These are phyloP conservation scores for Pseudogymnoascus sp. DNA, from an alignment of 2,329 filamentous ascomycete species.

Conservation along the genomic window DNA sequence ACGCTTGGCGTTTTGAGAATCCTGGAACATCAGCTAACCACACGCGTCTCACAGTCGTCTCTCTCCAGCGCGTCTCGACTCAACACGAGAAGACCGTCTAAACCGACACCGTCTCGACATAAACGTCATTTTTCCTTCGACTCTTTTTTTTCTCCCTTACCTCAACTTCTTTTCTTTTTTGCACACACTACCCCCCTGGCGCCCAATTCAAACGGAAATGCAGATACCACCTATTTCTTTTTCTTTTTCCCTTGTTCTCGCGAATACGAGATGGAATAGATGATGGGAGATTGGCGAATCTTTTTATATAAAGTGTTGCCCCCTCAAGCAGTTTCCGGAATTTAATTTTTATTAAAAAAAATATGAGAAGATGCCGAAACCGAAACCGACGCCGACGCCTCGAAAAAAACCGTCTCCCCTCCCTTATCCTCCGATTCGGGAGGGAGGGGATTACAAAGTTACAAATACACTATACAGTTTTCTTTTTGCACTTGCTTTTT, in stretches of 20 bases:
- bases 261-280: neutral
- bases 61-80: conserved; percentile 79
- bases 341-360: neutral
- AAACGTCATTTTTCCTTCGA: neutral
- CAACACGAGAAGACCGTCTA: conserved; percentile 85
- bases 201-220: neutral
- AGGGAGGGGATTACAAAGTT: neutral
- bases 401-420: neutral
- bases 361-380: neutral
- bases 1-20: neutral
- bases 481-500: neutral
- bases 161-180: neutral
- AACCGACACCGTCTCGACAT: conserved; percentile 14
- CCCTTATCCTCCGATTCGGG: neutral
- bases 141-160: neutral
- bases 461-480: conserved; percentile 1
- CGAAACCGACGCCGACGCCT: no score
- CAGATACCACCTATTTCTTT: neutral
- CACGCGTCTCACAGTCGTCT: conserved; percentile 56
- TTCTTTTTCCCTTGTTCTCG: no score
- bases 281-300: neutral
- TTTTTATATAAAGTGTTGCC: neutral
- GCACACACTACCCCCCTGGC: neutral
- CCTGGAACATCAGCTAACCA: conserved; percentile 37
- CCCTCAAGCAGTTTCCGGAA: neutral